Conservation (phyloP, 23 red algal species). For the Gracilaria gracilis region DNA sequence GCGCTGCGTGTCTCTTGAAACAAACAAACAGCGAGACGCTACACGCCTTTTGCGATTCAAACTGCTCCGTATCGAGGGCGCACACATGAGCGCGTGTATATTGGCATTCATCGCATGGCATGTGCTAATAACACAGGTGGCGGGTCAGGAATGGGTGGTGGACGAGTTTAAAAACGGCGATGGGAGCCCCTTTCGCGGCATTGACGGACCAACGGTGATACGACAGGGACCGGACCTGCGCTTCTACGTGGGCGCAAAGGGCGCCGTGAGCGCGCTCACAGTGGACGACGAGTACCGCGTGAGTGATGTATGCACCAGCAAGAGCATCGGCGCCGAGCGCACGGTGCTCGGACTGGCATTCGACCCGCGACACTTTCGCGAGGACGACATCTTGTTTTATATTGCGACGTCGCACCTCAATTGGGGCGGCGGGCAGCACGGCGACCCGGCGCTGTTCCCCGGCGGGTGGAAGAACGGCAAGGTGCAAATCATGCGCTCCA, state of each 20-base stretch:
- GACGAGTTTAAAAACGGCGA: constrained; percentile 68
- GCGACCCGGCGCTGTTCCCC: constrained; percentile 32
- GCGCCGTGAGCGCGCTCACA: constrained; percentile 49
- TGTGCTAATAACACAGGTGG: background rate
- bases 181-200: constrained; percentile 45
- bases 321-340: constrained; percentile 52
- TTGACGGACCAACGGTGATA: constrained; percentile 60
- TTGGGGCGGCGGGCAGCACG: constrained; percentile 26
- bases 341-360: constrained; percentile 65
- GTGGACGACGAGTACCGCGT: constrained; percentile 54
- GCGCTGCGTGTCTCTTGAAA: background rate
- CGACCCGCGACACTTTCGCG: constrained; percentile 48
- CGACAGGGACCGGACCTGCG: constrained; percentile 58
- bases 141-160: constrained; percentile 36
- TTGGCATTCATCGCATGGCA: background rate
- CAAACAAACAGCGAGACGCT: no score
- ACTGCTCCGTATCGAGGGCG: background rate
- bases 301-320: constrained; percentile 53
- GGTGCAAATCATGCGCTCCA: constrained; percentile 67
- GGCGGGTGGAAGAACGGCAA: constrained; percentile 64
- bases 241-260: constrained; percentile 61
- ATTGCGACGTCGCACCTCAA: constrained; percentile 61
- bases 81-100: background rate
- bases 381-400: constrained; percentile 52
- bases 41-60: no score